Conservation (phyloP, 2,329 filamentous ascomycete species). For the Sporothrix pallida region DNA sequence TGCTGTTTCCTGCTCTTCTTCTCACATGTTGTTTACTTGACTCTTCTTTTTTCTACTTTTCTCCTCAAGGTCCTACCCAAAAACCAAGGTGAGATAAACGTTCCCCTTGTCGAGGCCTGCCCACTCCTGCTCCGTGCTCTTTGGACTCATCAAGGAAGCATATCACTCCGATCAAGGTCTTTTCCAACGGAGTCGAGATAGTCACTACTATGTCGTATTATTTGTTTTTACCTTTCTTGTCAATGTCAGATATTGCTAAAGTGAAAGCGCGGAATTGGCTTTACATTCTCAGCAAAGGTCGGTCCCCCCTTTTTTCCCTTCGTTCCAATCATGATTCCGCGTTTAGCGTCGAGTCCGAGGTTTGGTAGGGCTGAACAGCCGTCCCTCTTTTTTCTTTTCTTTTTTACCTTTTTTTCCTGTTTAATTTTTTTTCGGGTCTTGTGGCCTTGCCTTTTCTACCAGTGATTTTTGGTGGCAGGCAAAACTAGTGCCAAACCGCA, state of each 20-base stretch:
- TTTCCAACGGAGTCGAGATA: not conserved
- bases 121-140: not conserved
- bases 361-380: slow-evolving; percentile 31
- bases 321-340: slow-evolving; percentile 30
- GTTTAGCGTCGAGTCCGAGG: slow-evolving; percentile 29
- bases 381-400: not conserved
- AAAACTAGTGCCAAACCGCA: slow-evolving; percentile 15
- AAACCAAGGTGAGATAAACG: not conserved
- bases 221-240: not conserved
- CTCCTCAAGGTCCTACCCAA: not conserved
- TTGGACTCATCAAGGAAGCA: not conserved
- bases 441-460: too few species aligned
- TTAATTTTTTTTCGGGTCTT: not conserved
- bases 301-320: slow-evolving; percentile 17
- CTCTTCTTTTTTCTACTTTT: not conserved
- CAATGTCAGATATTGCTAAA: not conserved
- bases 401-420: not conserved
- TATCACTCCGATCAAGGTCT: not conserved
- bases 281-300: not conserved
- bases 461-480: not conserved
- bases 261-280: not conserved
- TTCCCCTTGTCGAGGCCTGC: not conserved
- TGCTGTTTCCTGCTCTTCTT: not conserved
- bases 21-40: not conserved
- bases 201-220: not conserved